phyloP scores from a whole-genome alignment of 352 stramenopile species.

The Phytophthora multivora region DNA sequence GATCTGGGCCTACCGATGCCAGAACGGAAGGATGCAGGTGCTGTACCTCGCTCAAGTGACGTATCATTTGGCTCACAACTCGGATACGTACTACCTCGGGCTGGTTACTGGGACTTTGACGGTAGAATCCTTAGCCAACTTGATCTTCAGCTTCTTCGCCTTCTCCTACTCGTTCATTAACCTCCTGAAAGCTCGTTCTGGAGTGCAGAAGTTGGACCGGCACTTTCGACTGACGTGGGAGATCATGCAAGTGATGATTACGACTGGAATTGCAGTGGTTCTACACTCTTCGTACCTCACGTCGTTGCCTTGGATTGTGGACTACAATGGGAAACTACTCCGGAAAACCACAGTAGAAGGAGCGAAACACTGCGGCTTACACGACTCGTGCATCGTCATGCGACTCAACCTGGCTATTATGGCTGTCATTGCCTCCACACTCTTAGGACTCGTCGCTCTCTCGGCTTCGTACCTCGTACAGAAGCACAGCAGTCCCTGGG shows the following conservation, averaged over 20 bases:
- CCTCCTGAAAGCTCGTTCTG: conserved; percentile 26
- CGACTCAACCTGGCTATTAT: conserved; percentile 24
- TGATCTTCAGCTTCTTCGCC: conserved; percentile 34
- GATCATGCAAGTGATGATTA: conserved; percentile 28
- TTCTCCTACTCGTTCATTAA: conserved; percentile 40
- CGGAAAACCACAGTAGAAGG: conserved; percentile 34
- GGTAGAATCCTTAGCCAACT: conserved; percentile 23
- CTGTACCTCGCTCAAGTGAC: conserved; percentile 29
- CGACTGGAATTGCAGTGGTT: conserved; percentile 4
- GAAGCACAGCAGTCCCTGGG: conserved; percentile 24
- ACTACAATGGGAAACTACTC: conserved; percentile 35
- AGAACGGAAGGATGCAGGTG: conserved; percentile 33
- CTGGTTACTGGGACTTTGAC: conserved; percentile 33
- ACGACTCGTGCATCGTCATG: conserved; percentile 38
- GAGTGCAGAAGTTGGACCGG: conserved; percentile 28
- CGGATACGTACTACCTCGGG: conserved; percentile 30
- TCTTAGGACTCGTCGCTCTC: conserved; percentile 14
- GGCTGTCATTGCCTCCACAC: conserved; percentile 6
- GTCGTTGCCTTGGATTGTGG: conserved; percentile 20
- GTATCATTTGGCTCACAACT: conserved; percentile 29
- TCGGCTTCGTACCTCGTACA: conserved; percentile 22
- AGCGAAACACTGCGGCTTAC: conserved; percentile 25
- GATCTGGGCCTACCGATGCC: conserved; percentile 39
- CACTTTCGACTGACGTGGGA: conserved; percentile 38
- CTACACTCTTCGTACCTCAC: conserved; percentile 17